A percentile compares a stretch with the other conserved stretches of the same genome.
Evolutionary conservation across 176 grass and related monocot species (phyloP).

Genomic region (Ensete glaucum): DNA sequence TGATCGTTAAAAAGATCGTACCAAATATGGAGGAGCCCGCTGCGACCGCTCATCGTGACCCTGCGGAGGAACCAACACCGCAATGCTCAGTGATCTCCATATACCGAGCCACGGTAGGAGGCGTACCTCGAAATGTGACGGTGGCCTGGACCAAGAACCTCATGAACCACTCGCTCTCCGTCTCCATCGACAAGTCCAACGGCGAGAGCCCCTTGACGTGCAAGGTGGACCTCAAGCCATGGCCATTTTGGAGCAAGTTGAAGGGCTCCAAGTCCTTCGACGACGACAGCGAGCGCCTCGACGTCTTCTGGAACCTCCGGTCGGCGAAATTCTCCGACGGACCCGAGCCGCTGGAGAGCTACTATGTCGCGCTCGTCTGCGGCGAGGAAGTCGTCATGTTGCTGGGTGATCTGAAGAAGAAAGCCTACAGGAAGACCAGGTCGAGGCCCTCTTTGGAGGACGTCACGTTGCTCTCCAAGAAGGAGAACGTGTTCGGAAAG

Average conservation of each 20-base stretch:
- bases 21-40: background rate
- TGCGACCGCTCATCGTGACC: background rate
- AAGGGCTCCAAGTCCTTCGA: slow-evolving; percentile 60
- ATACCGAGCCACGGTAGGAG: slow-evolving; percentile 49
- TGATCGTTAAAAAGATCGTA: background rate
- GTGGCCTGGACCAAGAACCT: slow-evolving; percentile 60
- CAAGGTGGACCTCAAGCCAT: slow-evolving; percentile 82
- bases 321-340: slow-evolving; percentile 57
- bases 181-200: slow-evolving; percentile 39
- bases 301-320: slow-evolving; percentile 79
- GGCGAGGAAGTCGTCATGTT: slow-evolving; percentile 56
- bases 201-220: slow-evolving; percentile 23
- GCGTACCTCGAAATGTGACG: slow-evolving; percentile 39
- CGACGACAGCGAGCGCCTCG: slow-evolving; percentile 37
- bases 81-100: slow-evolving; percentile 59
- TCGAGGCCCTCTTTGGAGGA: slow-evolving; percentile 59
- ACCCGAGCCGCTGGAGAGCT: slow-evolving; percentile 52
- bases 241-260: slow-evolving; percentile 75
- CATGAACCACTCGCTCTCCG: slow-evolving; percentile 77
- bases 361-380: slow-evolving; percentile 62
- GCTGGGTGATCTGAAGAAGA: slow-evolving; percentile 64
- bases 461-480: slow-evolving; percentile 41
- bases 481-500: slow-evolving; percentile 53
- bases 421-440: slow-evolving; percentile 74
- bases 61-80: slow-evolving; percentile 4